A percentile compares a stretch with the other conserved stretches of the same genome.
These are phyloP conservation scores for Ogataea nonfermentans DNA, from an alignment of 805 yeast genomes.

Conservation along the genomic window DNA sequence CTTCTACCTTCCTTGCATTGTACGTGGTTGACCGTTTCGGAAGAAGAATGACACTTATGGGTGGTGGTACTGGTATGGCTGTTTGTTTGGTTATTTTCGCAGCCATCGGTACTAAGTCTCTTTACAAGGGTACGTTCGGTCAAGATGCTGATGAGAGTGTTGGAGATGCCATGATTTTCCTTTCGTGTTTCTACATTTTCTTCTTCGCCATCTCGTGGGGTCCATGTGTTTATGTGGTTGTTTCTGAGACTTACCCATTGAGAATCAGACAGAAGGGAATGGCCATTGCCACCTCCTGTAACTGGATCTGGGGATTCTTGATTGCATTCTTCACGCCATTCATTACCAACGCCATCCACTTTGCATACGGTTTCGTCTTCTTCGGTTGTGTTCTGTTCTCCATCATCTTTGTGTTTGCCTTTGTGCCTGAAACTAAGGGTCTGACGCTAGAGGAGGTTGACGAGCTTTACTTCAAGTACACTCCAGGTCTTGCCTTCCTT, in stretches of 20 bases:
- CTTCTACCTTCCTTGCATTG: conserved; percentile 52
- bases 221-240: conserved; percentile 63
- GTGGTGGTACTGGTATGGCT: conserved; percentile 54
- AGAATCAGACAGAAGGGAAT: conserved; percentile 62
- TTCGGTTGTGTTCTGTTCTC: conserved; percentile 54
- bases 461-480: conserved; percentile 42
- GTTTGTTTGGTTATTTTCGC: conserved; percentile 59
- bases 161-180: conserved; percentile 61
- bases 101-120: conserved; percentile 52
- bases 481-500: conserved; percentile 32
- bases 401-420: conserved; percentile 52
- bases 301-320: conserved; percentile 62
- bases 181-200: conserved; percentile 62
- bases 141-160: conserved; percentile 46
- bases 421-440: conserved; percentile 56
- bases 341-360: conserved; percentile 51
- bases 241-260: conserved; percentile 67
- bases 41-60: conserved; percentile 47
- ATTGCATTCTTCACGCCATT: conserved; percentile 59
- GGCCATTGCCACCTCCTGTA: conserved; percentile 63
- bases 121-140: conserved; percentile 41
- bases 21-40: conserved; percentile 54
- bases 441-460: conserved; percentile 56
- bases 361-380: conserved; percentile 57
- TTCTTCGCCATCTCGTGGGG: conserved; percentile 78